A percentile compares a stretch with the other conserved stretches of the same genome.
Evolutionary conservation across 2,329 filamentous ascomycete species (phyloP).

Genomic region (Ambrosiella beaveri): DNA sequence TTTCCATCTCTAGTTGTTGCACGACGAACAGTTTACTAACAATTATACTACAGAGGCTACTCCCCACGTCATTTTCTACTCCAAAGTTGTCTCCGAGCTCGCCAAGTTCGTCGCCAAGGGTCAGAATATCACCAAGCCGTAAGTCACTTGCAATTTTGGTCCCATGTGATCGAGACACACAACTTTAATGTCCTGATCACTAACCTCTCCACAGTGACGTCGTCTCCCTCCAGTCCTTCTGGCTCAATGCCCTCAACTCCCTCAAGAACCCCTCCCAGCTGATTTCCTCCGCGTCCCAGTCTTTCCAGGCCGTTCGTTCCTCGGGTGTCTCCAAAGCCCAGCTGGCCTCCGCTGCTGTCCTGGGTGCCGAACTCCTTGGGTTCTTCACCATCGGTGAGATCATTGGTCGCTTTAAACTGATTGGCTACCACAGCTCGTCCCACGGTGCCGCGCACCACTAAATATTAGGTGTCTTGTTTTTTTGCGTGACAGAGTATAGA

Average conservation of each 20-base stretch:
- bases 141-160: slow-evolving; percentile 30
- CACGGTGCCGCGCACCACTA: slow-evolving; percentile 45
- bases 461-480: slow-evolving; percentile 14
- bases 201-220: not conserved
- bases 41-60: slow-evolving; percentile 47
- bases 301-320: slow-evolving; percentile 39
- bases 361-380: slow-evolving; percentile 72
- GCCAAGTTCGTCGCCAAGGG: slow-evolving; percentile 71
- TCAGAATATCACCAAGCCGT: slow-evolving; percentile 92
- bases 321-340: slow-evolving; percentile 57
- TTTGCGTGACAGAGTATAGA: not conserved
- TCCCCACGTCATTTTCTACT: slow-evolving; percentile 81
- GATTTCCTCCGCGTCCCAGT: slow-evolving; percentile 36
- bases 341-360: slow-evolving; percentile 54
- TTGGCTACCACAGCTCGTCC: slow-evolving; percentile 69
- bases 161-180: not conserved
- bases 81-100: slow-evolving; percentile 73
- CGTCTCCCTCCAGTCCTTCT: slow-evolving; percentile 72
- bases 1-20: not conserved
- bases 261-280: slow-evolving; percentile 50
- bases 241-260: slow-evolving; percentile 55
- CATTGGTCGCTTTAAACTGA: slow-evolving; percentile 82
- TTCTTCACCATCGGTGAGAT: slow-evolving; percentile 99
- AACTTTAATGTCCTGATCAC: too few species aligned
- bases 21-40: not conserved